Conservation (phyloP, 2,329 filamentous ascomycete species). For the Fusarium sp. region DNA sequence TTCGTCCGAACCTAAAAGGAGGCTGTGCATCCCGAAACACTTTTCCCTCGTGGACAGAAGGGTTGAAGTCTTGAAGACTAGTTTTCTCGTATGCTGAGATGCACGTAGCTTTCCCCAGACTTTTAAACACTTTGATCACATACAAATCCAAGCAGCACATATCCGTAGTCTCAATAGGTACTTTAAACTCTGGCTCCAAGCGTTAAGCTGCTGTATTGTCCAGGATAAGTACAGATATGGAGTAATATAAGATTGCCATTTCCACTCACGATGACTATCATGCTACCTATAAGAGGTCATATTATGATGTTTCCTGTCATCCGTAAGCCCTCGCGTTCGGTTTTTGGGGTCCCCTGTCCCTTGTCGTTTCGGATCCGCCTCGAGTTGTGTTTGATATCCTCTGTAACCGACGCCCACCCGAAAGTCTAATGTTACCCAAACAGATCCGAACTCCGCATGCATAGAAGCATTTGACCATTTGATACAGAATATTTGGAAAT, state of each 20-base stretch:
- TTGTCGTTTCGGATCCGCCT: slow-evolving; percentile 39
- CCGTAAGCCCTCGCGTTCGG: slow-evolving; percentile 6
- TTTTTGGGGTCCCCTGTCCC: slow-evolving; percentile 11
- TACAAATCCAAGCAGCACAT: not conserved
- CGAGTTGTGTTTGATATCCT: slow-evolving; percentile 35
- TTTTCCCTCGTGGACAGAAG: not conserved
- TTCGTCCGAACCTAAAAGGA: slow-evolving; percentile 27
- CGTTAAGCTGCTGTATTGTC: not conserved
- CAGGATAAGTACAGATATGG: not conserved
- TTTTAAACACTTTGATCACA: not conserved
- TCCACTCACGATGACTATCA: not conserved
- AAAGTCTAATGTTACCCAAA: slow-evolving; percentile 28
- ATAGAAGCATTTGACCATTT: not conserved
- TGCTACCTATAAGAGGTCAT: not conserved
- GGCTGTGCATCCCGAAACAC: slow-evolving; percentile 36
- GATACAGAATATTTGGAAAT: not conserved
- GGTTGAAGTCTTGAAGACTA: not conserved
- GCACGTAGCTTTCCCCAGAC: not conserved
- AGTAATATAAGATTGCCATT: not conserved
- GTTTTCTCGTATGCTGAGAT: not conserved
- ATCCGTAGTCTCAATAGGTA: not conserved
- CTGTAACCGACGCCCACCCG: slow-evolving; percentile 18
- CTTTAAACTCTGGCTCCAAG: too few species aligned
- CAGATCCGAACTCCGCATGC: not conserved
- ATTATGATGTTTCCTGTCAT: slow-evolving; percentile 23